These are phyloP conservation scores for Rhododendron griersonianum DNA, from an alignment of 148 eudicot species.

Conservation along the genomic window DNA sequence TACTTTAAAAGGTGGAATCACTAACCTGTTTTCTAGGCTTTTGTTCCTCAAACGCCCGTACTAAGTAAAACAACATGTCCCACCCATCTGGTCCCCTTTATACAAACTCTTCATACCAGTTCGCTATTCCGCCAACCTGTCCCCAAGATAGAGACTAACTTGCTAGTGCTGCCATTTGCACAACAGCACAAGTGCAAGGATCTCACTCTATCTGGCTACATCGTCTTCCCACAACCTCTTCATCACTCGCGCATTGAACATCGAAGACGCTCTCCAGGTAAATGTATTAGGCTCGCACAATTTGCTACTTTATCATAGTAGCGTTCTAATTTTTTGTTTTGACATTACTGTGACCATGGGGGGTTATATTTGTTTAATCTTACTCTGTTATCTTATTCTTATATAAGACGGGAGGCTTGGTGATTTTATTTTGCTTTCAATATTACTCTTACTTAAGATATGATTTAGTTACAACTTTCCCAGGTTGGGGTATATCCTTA, in stretches of 20 bases:
- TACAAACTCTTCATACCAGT: neutral
- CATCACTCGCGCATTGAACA: neutral
- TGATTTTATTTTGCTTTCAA: neutral
- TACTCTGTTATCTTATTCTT: neutral
- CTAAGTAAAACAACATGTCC: neutral
- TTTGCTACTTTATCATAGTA: neutral
- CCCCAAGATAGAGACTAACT: neutral
- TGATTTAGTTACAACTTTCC: neutral
- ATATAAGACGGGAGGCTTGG: neutral
- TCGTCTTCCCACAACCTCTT: neutral
- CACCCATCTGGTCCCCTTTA: neutral
- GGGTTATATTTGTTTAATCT: neutral
- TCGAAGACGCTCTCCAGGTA: neutral
- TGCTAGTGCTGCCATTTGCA: neutral
- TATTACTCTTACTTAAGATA: no score
- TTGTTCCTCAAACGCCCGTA: neutral
- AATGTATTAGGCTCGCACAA: neutral
- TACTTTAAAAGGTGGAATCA: neutral
- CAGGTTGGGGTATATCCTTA: neutral
- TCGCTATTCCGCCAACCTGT: neutral
- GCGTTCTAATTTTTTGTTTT: neutral
- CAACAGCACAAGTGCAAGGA: neutral
- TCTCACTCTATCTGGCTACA: neutral
- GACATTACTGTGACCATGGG: neutral
- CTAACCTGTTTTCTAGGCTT: neutral